phyloP scores from a whole-genome alignment of 106 monocot species.

The Vanilla planifolia region DNA sequence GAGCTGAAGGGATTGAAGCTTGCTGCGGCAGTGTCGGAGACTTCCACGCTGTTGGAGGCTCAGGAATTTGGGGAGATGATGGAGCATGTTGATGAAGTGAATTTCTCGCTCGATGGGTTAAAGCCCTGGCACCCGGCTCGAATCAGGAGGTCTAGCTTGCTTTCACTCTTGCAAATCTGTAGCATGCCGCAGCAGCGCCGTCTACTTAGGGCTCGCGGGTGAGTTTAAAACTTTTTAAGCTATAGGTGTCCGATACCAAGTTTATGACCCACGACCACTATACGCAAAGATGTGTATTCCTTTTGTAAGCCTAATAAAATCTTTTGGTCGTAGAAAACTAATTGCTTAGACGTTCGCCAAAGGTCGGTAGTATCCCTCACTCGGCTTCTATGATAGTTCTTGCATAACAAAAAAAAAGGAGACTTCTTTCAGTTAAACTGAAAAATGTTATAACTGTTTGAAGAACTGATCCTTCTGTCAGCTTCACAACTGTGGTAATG shows the following conservation, averaged over 20 bases:
- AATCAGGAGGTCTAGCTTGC: conserved; percentile 65
- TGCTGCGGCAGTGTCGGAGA: conserved; percentile 13
- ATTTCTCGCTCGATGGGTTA: conserved; percentile 86
- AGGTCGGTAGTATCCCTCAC: too few species aligned
- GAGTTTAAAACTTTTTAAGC: too few species aligned
- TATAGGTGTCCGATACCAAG: too few species aligned
- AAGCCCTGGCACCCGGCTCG: conserved; percentile 56
- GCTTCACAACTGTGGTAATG: too few species aligned
- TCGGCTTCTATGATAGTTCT: too few species aligned
- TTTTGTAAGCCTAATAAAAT: background rate
- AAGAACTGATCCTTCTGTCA: too few species aligned
- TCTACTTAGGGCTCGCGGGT: conserved; percentile 84
- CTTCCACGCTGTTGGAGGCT: conserved; percentile 89
- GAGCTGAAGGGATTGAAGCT: background rate
- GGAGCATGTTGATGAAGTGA: conserved; percentile 93
- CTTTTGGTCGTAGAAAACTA: background rate
- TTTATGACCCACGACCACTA: too few species aligned
- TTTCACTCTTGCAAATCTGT: conserved; percentile 57
- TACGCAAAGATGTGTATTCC: background rate
- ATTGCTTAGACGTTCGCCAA: too few species aligned
- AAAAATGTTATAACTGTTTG: too few species aligned
- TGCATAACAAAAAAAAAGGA: too few species aligned
- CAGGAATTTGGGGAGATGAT: conserved; percentile 99
- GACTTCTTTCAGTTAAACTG: too few species aligned
- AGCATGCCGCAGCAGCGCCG: conserved; percentile 53